Evolutionary conservation across 768 basidiomycete genomes (phyloP), one percentile per base, ranked within the genome.

Genomic region (Phylloporus sp.): DNA sequence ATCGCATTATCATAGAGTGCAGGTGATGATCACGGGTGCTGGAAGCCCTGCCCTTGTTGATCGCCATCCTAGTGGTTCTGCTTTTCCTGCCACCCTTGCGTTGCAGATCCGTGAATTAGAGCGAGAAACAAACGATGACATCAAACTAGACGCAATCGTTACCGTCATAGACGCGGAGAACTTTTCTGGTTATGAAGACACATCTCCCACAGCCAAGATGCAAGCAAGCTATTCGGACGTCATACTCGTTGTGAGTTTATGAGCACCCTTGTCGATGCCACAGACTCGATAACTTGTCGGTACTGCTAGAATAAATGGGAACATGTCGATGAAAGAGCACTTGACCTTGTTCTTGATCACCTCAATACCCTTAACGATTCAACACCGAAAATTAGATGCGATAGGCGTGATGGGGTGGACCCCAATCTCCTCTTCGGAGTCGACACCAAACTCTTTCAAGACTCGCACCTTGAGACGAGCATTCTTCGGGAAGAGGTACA

Each of bases 161-260:
- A 97, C 95, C 1, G 93, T 95, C 20, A 74, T 97, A 42, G 89
- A 91, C 63, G 88, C 91, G 1, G 90, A 91, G 69, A 95, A 95
- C 68, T 97, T 97, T 67, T 68, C 73, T 13, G 94, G 94, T 4
- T 97, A 97, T 67, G 94, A 97, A 63, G 95, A 97, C 64, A 86
- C 82, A 0, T 91, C 88, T 7, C 86, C 90, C 0, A 95, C 94
- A 1, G 93, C 94, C 20, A 90, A 82, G 65, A 92, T 95, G 85
- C 86, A 91, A 73, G 90, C 95, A n/a, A 88, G 87, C 63, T 97
- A 95, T 66, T 93, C 94, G 4, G 95, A 97, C 65, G 76, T 95
- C 34, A 82, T 97, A 51, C 73, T 97, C 26, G 80, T 97, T 48
- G 89, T 90, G 53, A 53, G 85, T 75, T 13, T 44, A 7, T 4